These are phyloP conservation scores for Ogataea haglerorum DNA, from an alignment of 805 yeast genomes.

Conservation along the genomic window DNA sequence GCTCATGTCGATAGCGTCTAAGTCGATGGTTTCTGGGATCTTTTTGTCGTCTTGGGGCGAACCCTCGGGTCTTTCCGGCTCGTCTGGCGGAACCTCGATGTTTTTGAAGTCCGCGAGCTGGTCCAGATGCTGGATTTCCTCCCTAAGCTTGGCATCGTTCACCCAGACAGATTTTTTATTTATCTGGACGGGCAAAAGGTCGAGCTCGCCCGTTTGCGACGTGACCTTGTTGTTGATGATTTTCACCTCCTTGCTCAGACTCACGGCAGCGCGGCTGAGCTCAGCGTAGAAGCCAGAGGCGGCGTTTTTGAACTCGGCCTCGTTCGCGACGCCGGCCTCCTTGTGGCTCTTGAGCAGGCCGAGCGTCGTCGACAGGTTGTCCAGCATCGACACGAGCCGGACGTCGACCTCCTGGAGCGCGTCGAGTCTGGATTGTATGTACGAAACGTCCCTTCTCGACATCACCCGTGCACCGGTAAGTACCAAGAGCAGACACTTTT, in stretches of 20 bases:
- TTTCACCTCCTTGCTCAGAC: constrained; percentile 63
- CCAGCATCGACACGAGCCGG: constrained; percentile 48
- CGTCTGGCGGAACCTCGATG: constrained; percentile 1
- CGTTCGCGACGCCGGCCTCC: constrained; percentile 18
- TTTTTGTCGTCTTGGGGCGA: neutral
- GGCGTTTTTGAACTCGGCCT: constrained; percentile 41
- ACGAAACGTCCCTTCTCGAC: constrained; percentile 23
- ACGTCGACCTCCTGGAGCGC: constrained; percentile 50
- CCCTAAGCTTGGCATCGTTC: constrained; percentile 54
- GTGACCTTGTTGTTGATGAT: constrained; percentile 58
- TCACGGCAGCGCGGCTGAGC: constrained; percentile 56
- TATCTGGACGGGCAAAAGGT: constrained; percentile 64
- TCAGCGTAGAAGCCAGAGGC: constrained; percentile 49
- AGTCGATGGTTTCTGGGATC: constrained; percentile 9
- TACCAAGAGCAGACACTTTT: no score
- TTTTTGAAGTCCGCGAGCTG: constrained; percentile 18
- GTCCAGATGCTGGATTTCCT: constrained; percentile 39
- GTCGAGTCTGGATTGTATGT: constrained; percentile 49
- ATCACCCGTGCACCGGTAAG: constrained; percentile 10
- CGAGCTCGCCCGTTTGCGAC: constrained; percentile 25
- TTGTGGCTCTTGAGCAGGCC: constrained; percentile 38
- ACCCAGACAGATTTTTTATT: constrained; percentile 69
- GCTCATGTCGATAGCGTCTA: constrained; percentile 14
- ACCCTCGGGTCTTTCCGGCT: constrained; percentile 4
- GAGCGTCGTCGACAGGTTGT: constrained; percentile 45